Evolutionary conservation across 2,329 filamentous ascomycete genomes (phyloP).

Genomic region (Aspergillus vadensis): DNA sequence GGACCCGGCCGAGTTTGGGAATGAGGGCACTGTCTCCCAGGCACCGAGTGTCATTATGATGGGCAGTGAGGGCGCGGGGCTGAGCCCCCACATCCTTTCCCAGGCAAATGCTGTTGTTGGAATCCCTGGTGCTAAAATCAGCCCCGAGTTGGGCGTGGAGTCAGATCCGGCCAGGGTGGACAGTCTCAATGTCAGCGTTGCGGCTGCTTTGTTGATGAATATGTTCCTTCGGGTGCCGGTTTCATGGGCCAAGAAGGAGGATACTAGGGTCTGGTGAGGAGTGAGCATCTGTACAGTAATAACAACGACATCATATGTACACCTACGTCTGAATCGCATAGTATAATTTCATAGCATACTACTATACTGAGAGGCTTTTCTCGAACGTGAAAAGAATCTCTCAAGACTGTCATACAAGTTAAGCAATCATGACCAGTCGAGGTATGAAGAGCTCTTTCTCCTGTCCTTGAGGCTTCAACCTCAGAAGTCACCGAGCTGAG

Average conservation of each 20-base stretch:
- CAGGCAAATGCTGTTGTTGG: slow-evolving; percentile 65
- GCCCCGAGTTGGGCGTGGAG: slow-evolving; percentile 39
- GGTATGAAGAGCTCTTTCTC: too few relatives aligned
- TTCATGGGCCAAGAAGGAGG: slow-evolving; percentile 25
- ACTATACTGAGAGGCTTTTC: too few relatives aligned
- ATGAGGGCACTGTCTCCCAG: slow-evolving; percentile 49
- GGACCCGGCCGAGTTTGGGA: slow-evolving; percentile 16
- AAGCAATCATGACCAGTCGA: too few relatives aligned
- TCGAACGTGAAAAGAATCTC: too few relatives aligned
- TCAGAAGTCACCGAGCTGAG: neutral
- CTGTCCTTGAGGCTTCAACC: too few relatives aligned
- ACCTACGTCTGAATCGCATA: neutral
- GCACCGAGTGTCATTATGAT: slow-evolving; percentile 78
- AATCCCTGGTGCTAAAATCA: slow-evolving; percentile 59
- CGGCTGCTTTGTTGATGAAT: slow-evolving; percentile 68
- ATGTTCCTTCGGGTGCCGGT: slow-evolving; percentile 42
- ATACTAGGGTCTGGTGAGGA: neutral
- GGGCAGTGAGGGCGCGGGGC: slow-evolving; percentile 76
- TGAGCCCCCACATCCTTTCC: slow-evolving; percentile 65
- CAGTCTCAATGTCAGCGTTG: slow-evolving; percentile 91
- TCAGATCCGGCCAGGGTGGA: slow-evolving; percentile 64
- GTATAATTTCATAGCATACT: too few relatives aligned
- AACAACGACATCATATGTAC: neutral
- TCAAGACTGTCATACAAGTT: too few relatives aligned
- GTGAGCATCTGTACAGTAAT: neutral